These are phyloP conservation scores for Termitomyces bulborhizus DNA, from an alignment of 768 basidiomycete genomes.

Conservation along the genomic window DNA sequence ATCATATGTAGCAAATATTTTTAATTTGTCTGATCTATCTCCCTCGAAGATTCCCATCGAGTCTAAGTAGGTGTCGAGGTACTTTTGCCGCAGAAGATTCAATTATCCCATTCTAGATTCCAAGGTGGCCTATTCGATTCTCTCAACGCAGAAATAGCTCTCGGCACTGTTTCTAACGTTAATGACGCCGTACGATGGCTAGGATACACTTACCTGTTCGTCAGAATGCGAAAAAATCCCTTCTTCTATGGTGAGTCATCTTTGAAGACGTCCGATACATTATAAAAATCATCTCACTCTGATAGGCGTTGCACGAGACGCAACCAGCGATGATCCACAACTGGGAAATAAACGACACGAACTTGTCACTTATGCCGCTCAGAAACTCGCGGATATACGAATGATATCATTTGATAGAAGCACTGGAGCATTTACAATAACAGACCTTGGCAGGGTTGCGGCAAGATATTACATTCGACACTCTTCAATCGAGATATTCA, in stretches of 20 bases:
- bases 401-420: slow-evolving; percentile 78
- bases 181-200: slow-evolving; percentile 90
- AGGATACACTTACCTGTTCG: slow-evolving; percentile 94
- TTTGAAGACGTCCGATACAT: neutral
- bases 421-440: slow-evolving; percentile 58
- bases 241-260: slow-evolving; percentile 64
- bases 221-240: slow-evolving; percentile 91
- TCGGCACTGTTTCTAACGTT: slow-evolving; percentile 88
- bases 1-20: neutral
- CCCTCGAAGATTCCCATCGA: slow-evolving; percentile 80
- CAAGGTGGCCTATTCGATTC: slow-evolving; percentile 81
- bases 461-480: slow-evolving; percentile 94
- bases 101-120: slow-evolving; percentile 43
- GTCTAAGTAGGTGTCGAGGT: slow-evolving; percentile 61
- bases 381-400: slow-evolving; percentile 54
- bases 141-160: slow-evolving; percentile 90
- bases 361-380: slow-evolving; percentile 62
- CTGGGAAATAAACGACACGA: slow-evolving; percentile 65
- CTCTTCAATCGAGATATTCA: slow-evolving; percentile 84
- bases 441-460: slow-evolving; percentile 94
- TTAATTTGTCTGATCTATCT: slow-evolving; percentile 1
- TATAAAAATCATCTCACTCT: neutral
- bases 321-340: slow-evolving; percentile 62
- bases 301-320: slow-evolving; percentile 63
- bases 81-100: slow-evolving; percentile 1